Base-by-base conservation (phyloP, 768 basidiomycete species). In the Paxillus ammoniavirescens region DNA sequence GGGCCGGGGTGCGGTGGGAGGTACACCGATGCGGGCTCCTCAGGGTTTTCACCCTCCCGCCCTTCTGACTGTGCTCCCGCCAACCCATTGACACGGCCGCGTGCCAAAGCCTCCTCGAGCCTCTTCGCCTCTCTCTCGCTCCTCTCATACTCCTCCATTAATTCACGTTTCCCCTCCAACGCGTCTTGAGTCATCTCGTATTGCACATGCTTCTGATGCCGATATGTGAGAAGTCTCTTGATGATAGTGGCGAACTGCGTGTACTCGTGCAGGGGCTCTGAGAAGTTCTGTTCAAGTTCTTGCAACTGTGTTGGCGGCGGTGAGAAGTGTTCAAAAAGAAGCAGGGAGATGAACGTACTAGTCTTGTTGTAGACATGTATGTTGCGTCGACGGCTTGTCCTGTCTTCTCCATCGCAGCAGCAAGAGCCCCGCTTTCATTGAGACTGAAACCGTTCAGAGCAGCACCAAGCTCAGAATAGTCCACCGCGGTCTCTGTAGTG, bases 151-250 rank as follows among this genome's bases (percentile, higher is more conserved):
- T 95, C 91, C 49, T 88, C 92, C 49, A 99, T 75, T 60, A 85
- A 79, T 62, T 91, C 91, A 52, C 86, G 85, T 71, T 93, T 96
- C 13, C 76, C 75, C 59, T 94, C 94, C 12, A 99, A 76, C 23
- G 79, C 77, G 66, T 98, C 95, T 69, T 96, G 91, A 4, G 97
- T 96, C 82, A 97, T 90, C 72, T 99, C 97, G 64, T 88, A 95
- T 68, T 99, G 97, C 8, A 94, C 89, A 58, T 99, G 94, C 72
- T 98, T 98, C 73, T 95, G 93, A 67, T 98, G 96, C 41, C 97
- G 90, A 73, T 95, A 99, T 0, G 85, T 84, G 44, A 99, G 84
- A 33, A 98, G 75, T 65, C 90, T 90, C 79, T 93, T 95, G 75
- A 99, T 98, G 65, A 98, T 95, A 17, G 80, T 76, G 12, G 91